Evolutionary conservation across 371 early-diverging fungal species (phyloP), one percentile per base, ranked within the genome.

Genomic region (Mucor circinelloides): DNA sequence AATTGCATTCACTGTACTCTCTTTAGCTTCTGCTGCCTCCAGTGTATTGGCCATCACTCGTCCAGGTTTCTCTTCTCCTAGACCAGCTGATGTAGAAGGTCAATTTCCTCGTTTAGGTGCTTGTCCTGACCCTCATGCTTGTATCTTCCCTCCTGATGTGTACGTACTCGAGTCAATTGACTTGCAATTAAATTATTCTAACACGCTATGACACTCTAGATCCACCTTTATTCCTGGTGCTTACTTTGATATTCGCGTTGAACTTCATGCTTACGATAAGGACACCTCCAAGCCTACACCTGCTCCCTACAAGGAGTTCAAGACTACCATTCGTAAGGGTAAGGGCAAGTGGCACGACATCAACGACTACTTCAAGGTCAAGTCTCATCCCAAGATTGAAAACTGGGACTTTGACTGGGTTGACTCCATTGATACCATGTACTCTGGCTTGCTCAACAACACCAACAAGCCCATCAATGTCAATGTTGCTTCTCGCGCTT

Each of bases 31-130:
- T n/a, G 30, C 62, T 34, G 61, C 64, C 19, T 69, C 75, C 25
- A 61, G 62, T 32, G 73, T 60, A 6, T 66, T 76, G 25, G 76
- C 71, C 44, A 67, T 36, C 2, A 36, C 56, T 28, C 59, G 59
- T 30, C 32, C 12, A 8, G 34, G 36, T 19, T 7, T 66, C 27
- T 52, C 55, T 30, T 21, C 67, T 52, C 52, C 59, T 8, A 66
- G 71, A 48, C 71, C 71, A 10, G 80, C 80, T 66, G 86, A 85
- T 65, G 77, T 73, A 21, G 74, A 74, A 66, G 86, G 86, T 63
- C 86, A 86, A 73, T 86, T 82, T 62, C 82, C 82, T 73, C 81
- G 86, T 69, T 71, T 84, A 32, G 82, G 83, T 68, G 86, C 86
- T 12, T 86, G 86, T 77, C 86, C 86, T 59, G 77, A 79, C 46